phyloP scores from a whole-genome alignment of 2,329 filamentous ascomycete species.

The Claviceps lovelessii region DNA sequence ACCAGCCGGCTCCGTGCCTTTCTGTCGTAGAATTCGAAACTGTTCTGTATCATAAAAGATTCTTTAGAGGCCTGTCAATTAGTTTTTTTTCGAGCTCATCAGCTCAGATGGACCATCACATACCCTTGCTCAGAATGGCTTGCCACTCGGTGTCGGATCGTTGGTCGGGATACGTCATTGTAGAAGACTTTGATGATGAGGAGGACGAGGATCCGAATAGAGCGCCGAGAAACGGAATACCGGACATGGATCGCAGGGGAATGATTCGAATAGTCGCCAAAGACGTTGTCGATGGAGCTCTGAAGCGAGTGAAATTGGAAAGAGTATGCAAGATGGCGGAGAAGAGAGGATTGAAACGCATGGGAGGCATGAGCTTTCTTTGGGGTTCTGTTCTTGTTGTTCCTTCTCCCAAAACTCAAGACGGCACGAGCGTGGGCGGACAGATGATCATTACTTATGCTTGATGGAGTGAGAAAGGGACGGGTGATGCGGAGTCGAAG shows the following conservation, averaged over 20 bases:
- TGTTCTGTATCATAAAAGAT: slow-evolving; percentile 49
- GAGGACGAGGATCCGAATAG: slow-evolving; percentile 50
- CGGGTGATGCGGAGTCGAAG: background rate
- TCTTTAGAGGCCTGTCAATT: slow-evolving; percentile 3
- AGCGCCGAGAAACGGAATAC: slow-evolving; percentile 63
- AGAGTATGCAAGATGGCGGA: slow-evolving; percentile 33
- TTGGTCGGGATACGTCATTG: slow-evolving; percentile 66
- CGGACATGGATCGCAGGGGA: slow-evolving; percentile 48
- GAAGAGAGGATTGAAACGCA: slow-evolving; percentile 36
- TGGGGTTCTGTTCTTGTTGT: background rate
- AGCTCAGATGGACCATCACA: slow-evolving; percentile 5
- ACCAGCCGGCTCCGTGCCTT: slow-evolving; percentile 74
- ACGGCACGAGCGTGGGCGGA: background rate
- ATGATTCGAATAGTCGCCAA: slow-evolving; percentile 13
- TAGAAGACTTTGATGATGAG: slow-evolving; percentile 37
- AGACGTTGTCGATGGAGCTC: slow-evolving; percentile 10
- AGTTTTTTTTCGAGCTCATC: background rate
- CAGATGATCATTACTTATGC: background rate
- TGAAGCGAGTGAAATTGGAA: slow-evolving; percentile 26
- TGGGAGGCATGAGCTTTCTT: slow-evolving; percentile 16
- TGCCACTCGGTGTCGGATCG: slow-evolving; percentile 78
- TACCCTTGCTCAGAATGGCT: slow-evolving; percentile 55
- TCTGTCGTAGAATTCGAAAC: slow-evolving; percentile 82
- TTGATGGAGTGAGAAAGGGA: background rate
- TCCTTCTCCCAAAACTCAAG: background rate